Percentiles rank a stretch among this genome's conserved stretches.
Conservation (phyloP, 2,329 filamentous ascomycete genomes). For the Calycina marina region DNA sequence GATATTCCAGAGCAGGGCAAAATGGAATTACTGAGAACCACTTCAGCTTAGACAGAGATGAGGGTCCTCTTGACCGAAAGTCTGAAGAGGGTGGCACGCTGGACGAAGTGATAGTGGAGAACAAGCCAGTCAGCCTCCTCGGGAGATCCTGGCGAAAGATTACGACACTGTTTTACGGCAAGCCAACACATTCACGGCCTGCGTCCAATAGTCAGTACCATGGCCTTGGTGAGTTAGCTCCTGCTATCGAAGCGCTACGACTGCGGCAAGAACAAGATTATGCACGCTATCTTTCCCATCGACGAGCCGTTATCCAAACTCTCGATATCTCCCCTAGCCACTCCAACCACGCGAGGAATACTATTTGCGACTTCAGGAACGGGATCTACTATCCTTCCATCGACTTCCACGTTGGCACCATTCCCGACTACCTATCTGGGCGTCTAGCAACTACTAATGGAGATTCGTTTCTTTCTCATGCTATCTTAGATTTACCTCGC, state of each 20-base stretch:
- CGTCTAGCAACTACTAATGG: conserved; percentile 30
- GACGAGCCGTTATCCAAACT: conserved; percentile 60
- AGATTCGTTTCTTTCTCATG: conserved; percentile 54
- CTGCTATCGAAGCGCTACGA: neutral
- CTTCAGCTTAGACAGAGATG: neutral
- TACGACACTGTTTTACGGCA: neutral
- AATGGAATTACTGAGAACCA: neutral
- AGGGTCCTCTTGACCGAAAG: neutral
- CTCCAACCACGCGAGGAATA: conserved; percentile 46
- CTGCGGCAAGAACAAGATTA: conserved; percentile 8
- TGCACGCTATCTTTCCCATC: conserved; percentile 22
- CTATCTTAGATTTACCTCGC: conserved; percentile 59
- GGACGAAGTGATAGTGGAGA: neutral
- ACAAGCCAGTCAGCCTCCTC: neutral
- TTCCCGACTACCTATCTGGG: conserved; percentile 44
- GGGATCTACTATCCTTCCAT: conserved; percentile 57
- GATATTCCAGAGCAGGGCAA: neutral
- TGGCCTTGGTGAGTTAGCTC: neutral
- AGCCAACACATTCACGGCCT: too few relatives aligned
- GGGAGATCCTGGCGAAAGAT: neutral
- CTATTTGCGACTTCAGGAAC: conserved; percentile 51
- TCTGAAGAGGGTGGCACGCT: neutral
- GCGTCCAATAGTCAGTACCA: too few relatives aligned
- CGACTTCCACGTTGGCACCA: conserved; percentile 58
- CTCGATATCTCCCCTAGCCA: conserved; percentile 51